Evolutionary conservation across 768 basidiomycete genomes (phyloP), one percentile per base, ranked within the genome.

Genomic region (Pleurotus cornucopiae): DNA sequence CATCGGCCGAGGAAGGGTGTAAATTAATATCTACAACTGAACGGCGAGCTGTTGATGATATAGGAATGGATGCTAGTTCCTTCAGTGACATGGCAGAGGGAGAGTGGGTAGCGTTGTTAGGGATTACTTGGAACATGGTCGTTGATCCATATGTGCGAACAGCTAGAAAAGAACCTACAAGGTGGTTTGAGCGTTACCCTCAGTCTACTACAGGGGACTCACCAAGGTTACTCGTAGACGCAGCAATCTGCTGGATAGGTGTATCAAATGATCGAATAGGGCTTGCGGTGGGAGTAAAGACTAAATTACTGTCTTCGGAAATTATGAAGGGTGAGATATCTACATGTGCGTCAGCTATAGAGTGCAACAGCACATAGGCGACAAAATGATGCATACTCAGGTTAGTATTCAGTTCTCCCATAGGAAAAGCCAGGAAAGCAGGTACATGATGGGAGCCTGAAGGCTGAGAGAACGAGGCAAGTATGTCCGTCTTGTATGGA

Each of bases 231-330:
- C 39, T 20, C 12, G 63, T 60, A 2, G 75, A 71, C n/a, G 75
- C 63, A 4, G 70, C 67, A 46, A 91, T 71, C 60, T 91, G 89
- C 52, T 76, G 74, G 52, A 92, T 88, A 11, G 89, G 88, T 2
- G 88, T 89, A 16, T 78, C 69, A 58, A 89, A 89, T 2, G 70
- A 69, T 57, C 71, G 70, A 5, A 73, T 64, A 4, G 83, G 72
- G 4, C 60, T 68, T 2, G 72, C 72, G 41, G 65, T 66, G 2
- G 84, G 78, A 40, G 66, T 75, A 45, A 79, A 77, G 21, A 62
- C 46, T 14, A 73, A 59, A 5, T 44, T 59, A 5, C 65, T 61
- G 21, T 60, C 62, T 44, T 61, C 64, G 40, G 69, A 58, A 34
- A 60, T 67, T n/a, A 60, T 53, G 11, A 79, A 70, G 1, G 66